Percentiles rank a stretch among this genome's conserved stretches.
phyloP scores from a whole-genome alignment of 257 asterid species.

The Apocynum venetum region DNA sequence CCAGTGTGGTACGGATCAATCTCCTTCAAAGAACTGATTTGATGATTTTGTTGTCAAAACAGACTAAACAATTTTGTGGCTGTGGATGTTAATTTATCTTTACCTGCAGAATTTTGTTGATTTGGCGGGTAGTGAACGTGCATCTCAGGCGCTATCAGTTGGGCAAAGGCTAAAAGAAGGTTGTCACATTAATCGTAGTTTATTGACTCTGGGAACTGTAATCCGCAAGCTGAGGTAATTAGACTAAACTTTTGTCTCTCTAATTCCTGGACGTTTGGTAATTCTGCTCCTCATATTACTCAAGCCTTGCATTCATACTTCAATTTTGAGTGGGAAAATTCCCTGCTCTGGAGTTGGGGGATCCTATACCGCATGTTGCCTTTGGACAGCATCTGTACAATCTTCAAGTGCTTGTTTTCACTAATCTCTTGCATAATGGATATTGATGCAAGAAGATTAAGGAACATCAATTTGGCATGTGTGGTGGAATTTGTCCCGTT shows the following conservation, averaged over 20 bases:
- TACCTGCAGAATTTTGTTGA: conserved; percentile 92
- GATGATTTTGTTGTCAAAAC: conserved; percentile 3
- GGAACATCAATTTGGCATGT: background rate
- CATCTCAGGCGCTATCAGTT: conserved; percentile 90
- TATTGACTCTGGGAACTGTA: conserved; percentile 83
- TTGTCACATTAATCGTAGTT: conserved; percentile 98
- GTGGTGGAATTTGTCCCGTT: background rate
- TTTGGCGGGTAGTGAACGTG: conserved; percentile 99
- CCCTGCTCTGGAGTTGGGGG: background rate
- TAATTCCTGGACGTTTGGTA: background rate
- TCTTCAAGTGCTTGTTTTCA: background rate
- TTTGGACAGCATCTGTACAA: background rate
- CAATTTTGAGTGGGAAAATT: background rate
- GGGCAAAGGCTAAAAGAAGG: conserved; percentile 99
- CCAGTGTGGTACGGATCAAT: conserved; percentile 79
- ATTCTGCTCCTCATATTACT: background rate
- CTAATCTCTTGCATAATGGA: background rate
- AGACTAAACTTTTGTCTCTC: conserved; percentile 12
- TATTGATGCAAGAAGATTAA: background rate
- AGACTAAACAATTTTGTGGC: background rate
- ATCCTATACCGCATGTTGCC: background rate
- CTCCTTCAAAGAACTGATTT: conserved; percentile 7
- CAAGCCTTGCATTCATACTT: background rate
- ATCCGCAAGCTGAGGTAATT: conserved; percentile 89
- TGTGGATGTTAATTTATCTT: conserved; percentile 15